phyloP scores from a whole-genome alignment of 2,329 filamentous ascomycete genomes.

The Sporothrix inflata region DNA sequence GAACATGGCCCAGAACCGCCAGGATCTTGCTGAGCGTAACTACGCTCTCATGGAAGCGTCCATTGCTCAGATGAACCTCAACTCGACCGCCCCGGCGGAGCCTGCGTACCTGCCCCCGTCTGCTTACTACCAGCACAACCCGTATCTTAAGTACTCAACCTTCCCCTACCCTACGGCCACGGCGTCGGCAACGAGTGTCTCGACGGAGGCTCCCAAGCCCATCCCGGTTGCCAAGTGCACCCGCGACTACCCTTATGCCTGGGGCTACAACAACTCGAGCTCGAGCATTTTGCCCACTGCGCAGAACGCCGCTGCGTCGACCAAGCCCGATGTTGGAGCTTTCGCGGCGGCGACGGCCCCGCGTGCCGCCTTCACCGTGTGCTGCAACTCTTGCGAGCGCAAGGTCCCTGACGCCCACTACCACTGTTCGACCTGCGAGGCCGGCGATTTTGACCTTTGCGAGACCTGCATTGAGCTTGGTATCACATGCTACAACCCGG shows the following conservation, averaged over 20 bases:
- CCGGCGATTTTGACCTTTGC: constrained; percentile 94
- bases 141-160: neutral
- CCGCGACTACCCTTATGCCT: neutral
- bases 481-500: constrained; percentile 73
- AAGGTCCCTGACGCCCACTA: constrained; percentile 83
- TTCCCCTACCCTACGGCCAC: neutral
- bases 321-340: neutral
- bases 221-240: neutral
- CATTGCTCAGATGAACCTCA: constrained; percentile 19
- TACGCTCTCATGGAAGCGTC: constrained; percentile 33
- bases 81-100: neutral
- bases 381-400: constrained; percentile 87
- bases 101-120: neutral
- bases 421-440: constrained; percentile 91
- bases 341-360: neutral
- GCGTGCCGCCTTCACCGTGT: constrained; percentile 69
- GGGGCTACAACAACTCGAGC: neutral
- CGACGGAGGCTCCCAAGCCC: neutral
- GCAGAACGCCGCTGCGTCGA: neutral
- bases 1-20: constrained; percentile 37
- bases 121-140: neutral
- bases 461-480: constrained; percentile 74
- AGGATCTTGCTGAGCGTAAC: constrained; percentile 31
- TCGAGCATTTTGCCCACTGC: neutral
- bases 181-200: neutral